Evolutionary conservation across 2,329 filamentous ascomycete species (phyloP).

Genomic region (Venturia asperata): DNA sequence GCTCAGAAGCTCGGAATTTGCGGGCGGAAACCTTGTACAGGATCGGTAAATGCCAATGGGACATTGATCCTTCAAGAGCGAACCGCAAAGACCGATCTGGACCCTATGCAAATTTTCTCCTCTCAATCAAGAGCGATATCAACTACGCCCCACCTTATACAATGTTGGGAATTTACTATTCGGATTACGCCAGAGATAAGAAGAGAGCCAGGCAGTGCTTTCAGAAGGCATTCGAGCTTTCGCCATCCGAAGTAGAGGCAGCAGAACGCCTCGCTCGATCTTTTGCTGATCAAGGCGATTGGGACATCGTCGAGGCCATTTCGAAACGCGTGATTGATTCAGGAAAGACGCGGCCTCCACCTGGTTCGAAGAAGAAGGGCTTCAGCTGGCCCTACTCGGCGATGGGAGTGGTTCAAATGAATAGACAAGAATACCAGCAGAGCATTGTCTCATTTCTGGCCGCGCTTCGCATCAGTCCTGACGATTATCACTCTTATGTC

Average conservation of each 20-base stretch:
- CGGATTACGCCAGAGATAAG: constrained; percentile 82
- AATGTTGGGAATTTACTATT: constrained; percentile 81
- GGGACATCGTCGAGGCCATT: constrained; percentile 92
- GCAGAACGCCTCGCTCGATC: constrained; percentile 78
- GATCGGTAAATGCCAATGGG: constrained; percentile 81
- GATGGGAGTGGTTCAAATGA: constrained; percentile 86
- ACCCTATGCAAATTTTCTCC: constrained; percentile 76
- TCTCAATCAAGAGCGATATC: constrained; percentile 75
- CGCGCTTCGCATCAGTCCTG: constrained; percentile 72
- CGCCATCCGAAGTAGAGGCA: constrained; percentile 74
- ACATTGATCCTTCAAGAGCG: constrained; percentile 64
- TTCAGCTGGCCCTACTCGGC: constrained; percentile 96
- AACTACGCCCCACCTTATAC: constrained; percentile 89
- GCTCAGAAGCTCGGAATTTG: constrained; percentile 50
- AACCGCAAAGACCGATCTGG: constrained; percentile 74
- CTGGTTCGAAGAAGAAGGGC: constrained; percentile 86
- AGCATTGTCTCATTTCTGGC: constrained; percentile 89
- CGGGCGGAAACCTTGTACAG: constrained; percentile 80
- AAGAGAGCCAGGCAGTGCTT: constrained; percentile 86
- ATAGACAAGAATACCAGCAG: constrained; percentile 82
- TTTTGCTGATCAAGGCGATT: constrained; percentile 86
- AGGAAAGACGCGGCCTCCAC: constrained; percentile 82
- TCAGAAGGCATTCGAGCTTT: constrained; percentile 92
- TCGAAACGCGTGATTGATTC: constrained; percentile 87
- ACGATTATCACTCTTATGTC: constrained; percentile 93